Evolutionary conservation across 2,329 filamentous ascomycete genomes (phyloP), one percentile per base, ranked within the genome.

Genomic region (Macrophomina tecta): DNA sequence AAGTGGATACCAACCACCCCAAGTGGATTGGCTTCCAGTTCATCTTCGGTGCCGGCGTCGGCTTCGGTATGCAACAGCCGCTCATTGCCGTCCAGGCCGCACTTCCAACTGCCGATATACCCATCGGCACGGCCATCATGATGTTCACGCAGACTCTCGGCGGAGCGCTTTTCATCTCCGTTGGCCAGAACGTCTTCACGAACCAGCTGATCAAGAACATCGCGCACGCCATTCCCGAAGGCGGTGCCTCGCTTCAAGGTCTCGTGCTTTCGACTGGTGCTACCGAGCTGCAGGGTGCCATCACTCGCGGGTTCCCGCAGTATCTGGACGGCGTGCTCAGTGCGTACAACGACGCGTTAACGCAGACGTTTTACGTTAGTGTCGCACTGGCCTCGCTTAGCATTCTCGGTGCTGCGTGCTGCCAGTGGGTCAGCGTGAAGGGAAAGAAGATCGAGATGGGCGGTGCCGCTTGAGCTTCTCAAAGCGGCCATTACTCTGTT

Each of bases 361-460:
- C 83, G 1, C 78, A 83, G 67, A 84, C 84, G 0, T 92, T 90
- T 73, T 85, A 86, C 68, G 85, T 91, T 8, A 84, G 82, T 1
- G 79, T 89, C 7, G 83, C 85, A 1, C 78, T 89, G 72, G 81
- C 83, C 0, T 80, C 80, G 7, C 66, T 89, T 8, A 84, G 82
- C 4, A 80, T 90, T 14, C 45, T 89, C 7, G 89, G 86, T 0
- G 81, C 84, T 0, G 71, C 82, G 0, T 78, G 80, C 6, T 84
- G 91, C 70, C 85, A 91, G 78, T 91, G 88, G 88, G 85, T 82
- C 74, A 88, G 81, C 69, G 87, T 91, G 72, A 91, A 91, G 81
- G 87, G 86, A 72, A 80, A 81, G 73, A 74, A 77, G 56, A 48
- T 67, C 23, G 58, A 70, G 18, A 67, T 67, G 61, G 58, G 36